Evolutionary conservation across 192 early-diverging fungal genomes (phyloP).

Genomic region (Kickxella alabastrina): DNA sequence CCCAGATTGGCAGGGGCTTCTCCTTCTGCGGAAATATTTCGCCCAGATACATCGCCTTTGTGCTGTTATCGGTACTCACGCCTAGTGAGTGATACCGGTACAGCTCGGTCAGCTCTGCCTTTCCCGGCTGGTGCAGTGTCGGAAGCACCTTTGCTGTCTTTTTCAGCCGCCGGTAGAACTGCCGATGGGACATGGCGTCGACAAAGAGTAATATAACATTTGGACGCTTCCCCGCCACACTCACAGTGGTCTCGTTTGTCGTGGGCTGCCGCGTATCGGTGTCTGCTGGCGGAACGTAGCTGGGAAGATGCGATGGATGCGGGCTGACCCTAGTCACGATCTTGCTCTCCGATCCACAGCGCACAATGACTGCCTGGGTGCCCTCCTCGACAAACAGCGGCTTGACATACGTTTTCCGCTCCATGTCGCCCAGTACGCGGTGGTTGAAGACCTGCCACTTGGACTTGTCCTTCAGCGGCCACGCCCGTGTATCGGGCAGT

Average conservation of each 20-base stretch:
- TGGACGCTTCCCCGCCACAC: conserved; percentile 12
- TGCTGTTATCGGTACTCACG: conserved; percentile 38
- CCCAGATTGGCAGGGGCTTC: conserved; percentile 36
- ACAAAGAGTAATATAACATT: conserved; percentile 46
- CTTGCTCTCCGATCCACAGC: conserved; percentile 20
- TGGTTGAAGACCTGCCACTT: conserved; percentile 39
- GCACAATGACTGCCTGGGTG: conserved; percentile 28
- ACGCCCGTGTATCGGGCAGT: conserved; percentile 32
- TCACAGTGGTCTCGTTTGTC: background rate
- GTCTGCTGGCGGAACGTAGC: background rate
- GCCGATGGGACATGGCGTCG: conserved; percentile 37
- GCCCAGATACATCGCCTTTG: conserved; percentile 30
- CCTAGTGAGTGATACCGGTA: conserved; percentile 44
- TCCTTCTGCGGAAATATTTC: background rate
- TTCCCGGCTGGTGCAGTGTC: conserved; percentile 13
- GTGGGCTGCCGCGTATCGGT: background rate
- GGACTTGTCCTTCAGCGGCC: conserved; percentile 31
- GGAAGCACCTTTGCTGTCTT: conserved; percentile 24
- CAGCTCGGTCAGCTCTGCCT: conserved; percentile 37
- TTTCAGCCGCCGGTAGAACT: conserved; percentile 41
- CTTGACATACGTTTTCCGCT: conserved; percentile 7
- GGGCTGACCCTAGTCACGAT: conserved; percentile 5
- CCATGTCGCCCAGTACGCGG: conserved; percentile 18
- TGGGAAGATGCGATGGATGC: background rate
- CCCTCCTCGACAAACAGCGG: conserved; percentile 20